Base-by-base conservation (phyloP, 139 green algal genomes). In the Chlamydomonas schloesseri region DNA sequence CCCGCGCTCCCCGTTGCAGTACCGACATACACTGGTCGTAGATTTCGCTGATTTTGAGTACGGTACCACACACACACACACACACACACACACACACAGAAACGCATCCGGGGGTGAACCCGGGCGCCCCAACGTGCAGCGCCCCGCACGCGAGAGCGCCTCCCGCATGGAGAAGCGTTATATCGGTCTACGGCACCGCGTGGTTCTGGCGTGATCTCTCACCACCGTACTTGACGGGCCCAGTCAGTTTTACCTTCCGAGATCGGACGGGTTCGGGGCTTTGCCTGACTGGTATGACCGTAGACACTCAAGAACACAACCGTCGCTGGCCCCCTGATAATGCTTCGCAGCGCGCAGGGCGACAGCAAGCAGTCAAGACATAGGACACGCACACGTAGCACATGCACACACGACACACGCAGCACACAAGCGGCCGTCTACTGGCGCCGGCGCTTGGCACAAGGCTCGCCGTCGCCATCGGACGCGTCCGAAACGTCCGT, bases 61-160 rank as follows among this genome's bases (percentile, higher is more conserved):
- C n/a, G n/a, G n/a, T n/a, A n/a, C 42, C 5, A 50, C 42, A 50
- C 6, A 50, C 42, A 8, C 42, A 50, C 24, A 33, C 10, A n/a
- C n/a, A n/a, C 62, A 69, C 26, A 69, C 62, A 69, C 21, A 18
- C 3, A 36, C 67, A 29, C 1, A 47, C 15, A 46, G 17, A 31
- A 36, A 70, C 64, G 46, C 78, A 84, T 31, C 42, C 78, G 74
- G 78, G 78, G 60, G 28, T 65, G 78, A 84, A 31, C 78, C 78
- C 74, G 78, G 42, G 42, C 42, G 8, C 42, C 8, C 42, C 5
- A 50, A 46, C 78, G 57, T 29, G 42, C 42, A 50, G 42, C n/a
- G n/a, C n/a, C n/a, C n/a, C n/a, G n/a, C 42, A 50, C 42, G 42
- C 8, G 42, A 50, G 34, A 21, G 28, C 71, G 78, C 64, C 78